Evolutionary conservation across 805 yeast genomes (phyloP), one percentile per base, ranked within the genome.

Genomic region (Metschnikowia henanensis): DNA sequence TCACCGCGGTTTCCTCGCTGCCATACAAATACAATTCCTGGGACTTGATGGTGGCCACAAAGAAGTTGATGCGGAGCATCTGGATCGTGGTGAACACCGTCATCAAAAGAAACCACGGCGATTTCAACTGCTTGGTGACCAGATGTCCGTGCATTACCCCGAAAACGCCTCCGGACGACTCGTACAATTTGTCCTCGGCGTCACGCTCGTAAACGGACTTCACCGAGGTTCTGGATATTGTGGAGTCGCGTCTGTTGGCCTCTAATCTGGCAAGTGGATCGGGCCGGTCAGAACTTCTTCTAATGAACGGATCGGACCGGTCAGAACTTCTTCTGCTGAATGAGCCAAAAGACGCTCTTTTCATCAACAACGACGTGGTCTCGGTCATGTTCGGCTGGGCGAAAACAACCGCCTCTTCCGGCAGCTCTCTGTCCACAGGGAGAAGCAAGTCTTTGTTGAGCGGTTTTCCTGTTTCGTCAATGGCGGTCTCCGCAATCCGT

Each of bases 11-110:
- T 7, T 66, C 67, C 37, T 68, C 73, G 51, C 71, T 70, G 10
- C 77, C 79, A 42, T 89, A 72, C 48, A 90, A 74, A 58, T 72
- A 92, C 20, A 75, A 75, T 70, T 89, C 95, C 67, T 91, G 97
- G 0, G 95, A 70, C 57, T 81, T 79, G 28, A 91, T 72, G 2
- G 97, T 88, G 7, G 97, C 97, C 42, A 91, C 94, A 64, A 89
- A 92, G 64, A 87, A 92, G 68, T 91, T 91, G 53, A 91, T 84
- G 61, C 97, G 75, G 34, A 92, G 74, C 97, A 91, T 91, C 63
- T 89, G 95, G 45, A 91, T 76, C 3, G 91, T 78, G 5, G 96
- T 86, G 62, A 90, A 87, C 2, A 79, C 58, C 20, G 87, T 78
- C 86, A 89, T 85, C 43, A 90, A 65, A 37, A 74, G 58, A 61